Conservation (phyloP, 495 filamentous ascomycete genomes). For the Penicillium verhagenii region DNA sequence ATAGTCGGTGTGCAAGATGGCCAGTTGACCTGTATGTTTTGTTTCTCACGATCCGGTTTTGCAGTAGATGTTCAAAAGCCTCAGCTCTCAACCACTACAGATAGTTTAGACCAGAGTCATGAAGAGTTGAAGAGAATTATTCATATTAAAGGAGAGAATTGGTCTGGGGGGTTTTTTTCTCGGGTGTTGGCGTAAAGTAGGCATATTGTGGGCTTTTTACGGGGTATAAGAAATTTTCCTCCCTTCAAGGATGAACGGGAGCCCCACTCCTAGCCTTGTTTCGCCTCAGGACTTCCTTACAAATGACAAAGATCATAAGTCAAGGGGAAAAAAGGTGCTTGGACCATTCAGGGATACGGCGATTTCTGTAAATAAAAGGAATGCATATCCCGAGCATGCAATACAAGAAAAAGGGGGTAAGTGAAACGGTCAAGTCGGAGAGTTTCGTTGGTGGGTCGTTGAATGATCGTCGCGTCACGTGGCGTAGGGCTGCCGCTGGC, state of each 20-base stretch:
- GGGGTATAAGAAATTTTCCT: neutral
- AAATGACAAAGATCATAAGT: no score
- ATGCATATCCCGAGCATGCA: no score
- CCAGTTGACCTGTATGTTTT: no score
- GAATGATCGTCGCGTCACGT: neutral
- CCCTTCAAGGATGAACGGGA: neutral
- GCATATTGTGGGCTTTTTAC: neutral
- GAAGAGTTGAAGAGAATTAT: no score
- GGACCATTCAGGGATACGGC: no score
- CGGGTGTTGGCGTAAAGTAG: neutral
- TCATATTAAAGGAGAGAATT: no score
- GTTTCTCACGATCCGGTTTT: no score
- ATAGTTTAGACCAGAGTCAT: no score
- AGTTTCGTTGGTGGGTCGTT: neutral
- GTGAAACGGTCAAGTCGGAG: neutral
- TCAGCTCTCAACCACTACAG: neutral
- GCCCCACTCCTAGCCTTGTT: neutral
- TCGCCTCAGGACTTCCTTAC: neutral
- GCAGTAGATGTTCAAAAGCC: neutral
- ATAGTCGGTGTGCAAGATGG: neutral
- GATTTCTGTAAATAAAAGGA: no score
- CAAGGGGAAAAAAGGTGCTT: no score
- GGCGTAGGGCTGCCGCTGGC: slow-evolving; percentile 5
- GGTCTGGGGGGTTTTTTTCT: neutral
- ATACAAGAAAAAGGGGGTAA: no score